A percentile compares a stretch with the other conserved stretches of the same genome.
These are phyloP conservation scores for Dissophora ornata DNA, from an alignment of 192 early-diverging fungal species.

Conservation along the genomic window DNA sequence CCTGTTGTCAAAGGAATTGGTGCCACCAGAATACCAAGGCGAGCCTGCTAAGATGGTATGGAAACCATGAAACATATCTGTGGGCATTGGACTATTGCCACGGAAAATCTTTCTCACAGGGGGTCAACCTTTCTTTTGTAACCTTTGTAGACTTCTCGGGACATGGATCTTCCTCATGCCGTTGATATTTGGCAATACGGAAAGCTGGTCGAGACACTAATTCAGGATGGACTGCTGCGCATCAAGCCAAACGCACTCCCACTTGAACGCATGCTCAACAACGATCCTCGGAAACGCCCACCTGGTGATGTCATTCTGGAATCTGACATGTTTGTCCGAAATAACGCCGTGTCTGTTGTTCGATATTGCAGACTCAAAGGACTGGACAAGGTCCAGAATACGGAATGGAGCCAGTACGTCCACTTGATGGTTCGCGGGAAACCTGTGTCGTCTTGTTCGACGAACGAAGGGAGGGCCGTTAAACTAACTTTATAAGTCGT, in stretches of 20 bases:
- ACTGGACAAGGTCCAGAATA: constrained; percentile 41
- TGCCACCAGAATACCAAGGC: constrained; percentile 37
- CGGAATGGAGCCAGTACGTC: constrained; percentile 45
- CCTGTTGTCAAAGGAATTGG: constrained; percentile 32
- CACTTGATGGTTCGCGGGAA: not conserved
- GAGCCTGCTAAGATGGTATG: constrained; percentile 13
- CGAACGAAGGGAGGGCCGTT: no score
- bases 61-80: not conserved
- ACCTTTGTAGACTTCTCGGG: constrained; percentile 1
- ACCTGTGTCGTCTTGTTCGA: no score
- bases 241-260: constrained; percentile 21
- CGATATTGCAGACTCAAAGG: constrained; percentile 53
- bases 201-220: constrained; percentile 35
- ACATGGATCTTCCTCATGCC: constrained; percentile 24
- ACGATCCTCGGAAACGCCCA: constrained; percentile 26
- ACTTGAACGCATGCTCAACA: constrained; percentile 25
- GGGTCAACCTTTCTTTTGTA: not conserved
- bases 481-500: not conserved
- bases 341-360: constrained; percentile 39
- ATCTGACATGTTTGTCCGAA: constrained; percentile 22
- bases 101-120: not conserved
- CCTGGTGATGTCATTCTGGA: constrained; percentile 41
- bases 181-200: constrained; percentile 52
- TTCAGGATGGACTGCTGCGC: constrained; percentile 37
- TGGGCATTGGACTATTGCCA: not conserved